Conservation (phyloP, 768 basidiomycete genomes). For the Sporobolomyces phaffii region DNA sequence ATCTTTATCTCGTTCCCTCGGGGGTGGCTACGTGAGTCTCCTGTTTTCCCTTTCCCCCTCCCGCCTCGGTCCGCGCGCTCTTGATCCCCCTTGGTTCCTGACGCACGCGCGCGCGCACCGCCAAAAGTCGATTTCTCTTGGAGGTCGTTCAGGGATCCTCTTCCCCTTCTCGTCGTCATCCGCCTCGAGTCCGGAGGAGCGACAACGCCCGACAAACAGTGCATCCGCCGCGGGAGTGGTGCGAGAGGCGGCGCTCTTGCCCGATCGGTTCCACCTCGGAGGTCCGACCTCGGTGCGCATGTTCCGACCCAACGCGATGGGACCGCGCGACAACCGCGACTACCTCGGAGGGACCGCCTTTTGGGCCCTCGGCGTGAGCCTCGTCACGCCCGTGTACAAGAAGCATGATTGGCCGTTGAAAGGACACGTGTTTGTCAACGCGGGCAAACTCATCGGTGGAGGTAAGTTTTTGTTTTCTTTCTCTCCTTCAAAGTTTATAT, state of each 20-base stretch:
- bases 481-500: too few species aligned
- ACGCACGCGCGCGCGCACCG: too few species aligned
- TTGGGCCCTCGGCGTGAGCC: conserved; percentile 68
- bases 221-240: too few species aligned
- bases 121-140: conserved; percentile 70
- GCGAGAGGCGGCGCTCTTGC: conserved; percentile 55
- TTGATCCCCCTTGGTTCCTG: too few species aligned
- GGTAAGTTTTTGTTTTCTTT: conserved; percentile 49
- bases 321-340: conserved; percentile 65
- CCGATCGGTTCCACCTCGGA: conserved; percentile 87
- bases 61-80: background rate
- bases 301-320: conserved; percentile 69
- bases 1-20: conserved; percentile 58
- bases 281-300: conserved; percentile 78
- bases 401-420: conserved; percentile 75
- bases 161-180: conserved; percentile 50
- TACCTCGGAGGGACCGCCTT: conserved; percentile 75
- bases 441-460: conserved; percentile 64
- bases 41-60: background rate
- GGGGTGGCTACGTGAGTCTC: conserved; percentile 57
- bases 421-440: conserved; percentile 71
- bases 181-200: conserved; percentile 53
- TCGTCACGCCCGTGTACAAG: conserved; percentile 61
- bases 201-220: too few species aligned
- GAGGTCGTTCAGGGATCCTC: conserved; percentile 65